phyloP scores from a whole-genome alignment of 2,329 filamentous ascomycete genomes.

The Scedosporium apiospermum region DNA sequence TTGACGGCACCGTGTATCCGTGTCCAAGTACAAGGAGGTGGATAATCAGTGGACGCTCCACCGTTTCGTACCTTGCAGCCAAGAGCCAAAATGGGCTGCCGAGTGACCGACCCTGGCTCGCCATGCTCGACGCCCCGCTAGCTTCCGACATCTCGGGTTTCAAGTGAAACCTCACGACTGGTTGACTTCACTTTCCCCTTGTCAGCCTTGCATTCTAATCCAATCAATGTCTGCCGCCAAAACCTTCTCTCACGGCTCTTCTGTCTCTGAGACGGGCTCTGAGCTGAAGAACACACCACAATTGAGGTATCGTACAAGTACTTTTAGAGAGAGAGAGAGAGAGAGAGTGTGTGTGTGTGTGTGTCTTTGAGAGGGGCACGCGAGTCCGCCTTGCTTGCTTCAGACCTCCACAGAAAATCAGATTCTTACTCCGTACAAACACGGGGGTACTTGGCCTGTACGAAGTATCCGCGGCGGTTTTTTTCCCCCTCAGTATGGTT shows the following conservation, averaged over 20 bases:
- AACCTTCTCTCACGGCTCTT: neutral
- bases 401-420: too few species aligned
- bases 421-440: too few species aligned
- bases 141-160: constrained; percentile 35
- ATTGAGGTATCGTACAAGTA: too few species aligned
- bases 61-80: constrained; percentile 1
- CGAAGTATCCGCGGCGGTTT: neutral
- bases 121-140: neutral
- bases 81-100: neutral
- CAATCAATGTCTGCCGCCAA: constrained; percentile 17
- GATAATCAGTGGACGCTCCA: neutral
- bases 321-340: too few species aligned
- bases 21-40: neutral
- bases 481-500: neutral
- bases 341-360: too few species aligned
- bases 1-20: neutral
- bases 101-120: neutral
- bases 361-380: too few species aligned
- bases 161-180: constrained; percentile 30
- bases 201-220: constrained; percentile 22
- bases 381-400: too few species aligned
- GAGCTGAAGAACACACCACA: neutral
- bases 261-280: constrained; percentile 17
- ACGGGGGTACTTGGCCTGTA: neutral
- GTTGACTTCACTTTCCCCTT: constrained; percentile 11